Evolutionary conservation across 2,329 filamentous ascomycete genomes (phyloP).

Genomic region (Dothideomycetes sp.): DNA sequence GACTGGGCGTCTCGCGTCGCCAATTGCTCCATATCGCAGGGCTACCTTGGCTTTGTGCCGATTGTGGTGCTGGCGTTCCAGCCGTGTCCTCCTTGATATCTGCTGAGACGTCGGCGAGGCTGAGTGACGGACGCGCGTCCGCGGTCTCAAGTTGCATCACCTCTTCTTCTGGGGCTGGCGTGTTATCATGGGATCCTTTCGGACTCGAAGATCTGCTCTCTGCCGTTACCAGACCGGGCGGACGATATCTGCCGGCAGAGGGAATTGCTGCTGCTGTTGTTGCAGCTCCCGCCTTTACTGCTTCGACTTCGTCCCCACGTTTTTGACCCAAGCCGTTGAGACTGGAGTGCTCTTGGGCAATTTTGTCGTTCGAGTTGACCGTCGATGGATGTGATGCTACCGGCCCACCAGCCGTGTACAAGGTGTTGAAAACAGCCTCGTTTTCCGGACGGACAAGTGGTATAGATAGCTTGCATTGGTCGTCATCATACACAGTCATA

Average conservation of each 20-base stretch:
- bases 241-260: conserved; percentile 17
- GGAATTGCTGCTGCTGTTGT: conserved; percentile 18
- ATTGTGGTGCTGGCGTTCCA: neutral
- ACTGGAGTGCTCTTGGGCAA: conserved; percentile 13
- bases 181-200: neutral
- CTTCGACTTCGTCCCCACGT: neutral
- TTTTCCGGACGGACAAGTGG: conserved; percentile 90
- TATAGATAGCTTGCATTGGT: conserved; percentile 76
- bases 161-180: neutral
- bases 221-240: conserved; percentile 17
- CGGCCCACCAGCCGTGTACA: conserved; percentile 47
- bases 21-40: conserved; percentile 39
- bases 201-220: conserved; percentile 7
- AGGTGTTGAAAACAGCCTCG: conserved; percentile 65
- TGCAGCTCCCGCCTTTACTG: conserved; percentile 12
- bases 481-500: conserved; percentile 76
- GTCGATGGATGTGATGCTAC: conserved; percentile 2
- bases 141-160: neutral
- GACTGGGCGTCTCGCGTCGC: conserved; percentile 29
- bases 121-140: conserved; percentile 11
- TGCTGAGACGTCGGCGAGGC: conserved; percentile 13
- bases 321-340: conserved; percentile 22
- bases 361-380: conserved; percentile 1
- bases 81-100: conserved; percentile 7
- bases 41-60: conserved; percentile 18